Base-by-base conservation (phyloP, 106 monocot species). In the Gastrodia elata region DNA sequence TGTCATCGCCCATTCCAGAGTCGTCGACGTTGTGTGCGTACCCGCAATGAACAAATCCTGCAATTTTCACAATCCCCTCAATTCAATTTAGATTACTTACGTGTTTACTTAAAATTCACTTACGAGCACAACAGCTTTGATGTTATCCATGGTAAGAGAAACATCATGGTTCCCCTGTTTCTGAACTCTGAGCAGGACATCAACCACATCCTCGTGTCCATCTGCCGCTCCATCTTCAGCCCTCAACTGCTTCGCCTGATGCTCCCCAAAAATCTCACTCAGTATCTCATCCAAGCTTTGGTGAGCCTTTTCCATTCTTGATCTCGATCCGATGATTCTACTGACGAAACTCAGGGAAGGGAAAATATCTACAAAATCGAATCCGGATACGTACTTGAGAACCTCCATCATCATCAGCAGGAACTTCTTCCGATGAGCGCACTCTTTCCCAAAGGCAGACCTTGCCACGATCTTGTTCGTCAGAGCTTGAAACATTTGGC, bases 291-390 rank as follows among this genome's bases (percentile, higher is more conserved):
- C 80, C 0, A 78, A 27, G 56, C 39, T 46, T 15, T 16, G 16
- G 20, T 71, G 75, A 16, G 34, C 43, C 16, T 2, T 77, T 26
- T 80, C 34, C 52, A 70, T 11, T 49, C 57, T 70, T 24, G 36
- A 41, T 28, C 13, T 26, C 46, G 46, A 3, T 2, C 78, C 72
- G 37, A 39, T 85, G 68, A 83, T 16, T 20, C 39, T 11, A 2
- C 28, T 36, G 0, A 72, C 24, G 2, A 80, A 18, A 27, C 41
- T 75, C 1, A 74, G 9, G 6, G 85, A 83, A 3, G 88, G 84
- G 28, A 77, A 88, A 36, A 89, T 32, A 65, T 88, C 79, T 1
- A 43, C 79, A 2, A 82, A 26, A 40, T 75, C 73, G 22, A 84
- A 76, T 6, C 79, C 87, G 8, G 69, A 27, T 0, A 74, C 2